Evolutionary conservation across 2,329 filamentous ascomycete species (phyloP), one percentile per base, ranked within the genome.

Genomic region (Cyphellophora europaea): DNA sequence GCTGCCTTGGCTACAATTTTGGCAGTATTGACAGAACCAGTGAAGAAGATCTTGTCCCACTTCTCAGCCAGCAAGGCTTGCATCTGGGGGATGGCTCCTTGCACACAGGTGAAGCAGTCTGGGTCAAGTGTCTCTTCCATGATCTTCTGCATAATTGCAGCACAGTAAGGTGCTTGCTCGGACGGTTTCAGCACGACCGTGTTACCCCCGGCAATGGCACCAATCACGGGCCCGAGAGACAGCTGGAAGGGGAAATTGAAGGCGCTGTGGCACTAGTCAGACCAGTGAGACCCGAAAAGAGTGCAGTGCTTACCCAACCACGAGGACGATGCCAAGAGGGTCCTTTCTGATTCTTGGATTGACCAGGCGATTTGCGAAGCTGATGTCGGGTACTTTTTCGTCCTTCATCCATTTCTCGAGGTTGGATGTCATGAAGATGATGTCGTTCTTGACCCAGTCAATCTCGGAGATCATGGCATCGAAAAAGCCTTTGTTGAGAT

Each of bases 1-100:
- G 89, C 91, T 57, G 93, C 94, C 58, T 88, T 79, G 31, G 85
- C 75, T 35, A 96, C 79, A 52, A 96, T 88, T 54, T 80, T 86
- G 53, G 84, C 91, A 12, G 95, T 86, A 17, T 56, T 65, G 34
- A 72, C 71, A 51, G 77, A 79, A 36, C 91, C 91, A 1, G 91
- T 98, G 66, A 94, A 98, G 67, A 91, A 88, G 53, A 98, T 93
- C 72, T 95, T 96, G 65, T 93, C 88, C 81, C 88, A 98, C 59
- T 89, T 89, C 65, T 87, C 76, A 38, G 89, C 77, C 19, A 98
- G 72, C 29, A 96, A 65, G 10, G 77, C 78, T 30, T 82, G 85
- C 3, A 82, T 87, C 67, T 94, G 86, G 3, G 79, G 70, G 13
- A 94, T 63, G 17, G 67, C 78, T 41, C 91, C 91, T 56, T 95